Evolutionary conservation across 805 yeast species (phyloP), one percentile per base, ranked within the genome.

Genomic region (Priceomyces medius): DNA sequence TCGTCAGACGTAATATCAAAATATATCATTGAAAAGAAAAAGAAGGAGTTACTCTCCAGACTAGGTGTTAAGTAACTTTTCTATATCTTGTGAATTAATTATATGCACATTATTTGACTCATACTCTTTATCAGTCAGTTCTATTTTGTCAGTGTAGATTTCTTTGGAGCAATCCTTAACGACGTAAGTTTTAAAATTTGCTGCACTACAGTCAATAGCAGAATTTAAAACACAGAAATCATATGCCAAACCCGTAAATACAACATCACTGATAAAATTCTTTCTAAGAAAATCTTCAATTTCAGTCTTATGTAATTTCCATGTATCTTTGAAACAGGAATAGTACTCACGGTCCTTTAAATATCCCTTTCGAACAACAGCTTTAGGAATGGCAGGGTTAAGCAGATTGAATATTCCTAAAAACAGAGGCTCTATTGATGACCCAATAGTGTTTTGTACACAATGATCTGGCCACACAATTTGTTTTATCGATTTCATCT

Each of bases 401-500:
- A 71, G 53, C 24, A 51, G 51, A 43, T 47, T 54, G 40, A 79
- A 61, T 1, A 50, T 53, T 9, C 58, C 55, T 38, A 62, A 50
- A 40, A 88, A 68, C 46, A 67, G 77, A 0, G 60, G 48, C 4
- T 87, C 85, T 24, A 85, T 69, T 27, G 74, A 70, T 0, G 90
- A 74, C 0, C 97, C 98, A 4, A 48, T 37, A 0, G 89, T 71
- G 38, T 73, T 71, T 54, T 87, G 90, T 12, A 90, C 77, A 60
- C 97, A 90, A 58, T 90, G 98, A 41, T 78, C 90, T 0, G 98
- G 97, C 97, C 97, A 90, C 3, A 88, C 70, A 0, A 74, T 71
- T 47, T 80, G 81, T 3, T 45, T 51, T 27, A 64, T 46, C 10
- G 57, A 55, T 10, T 58, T 41, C 3, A 58, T 50, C 20, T 53